Conservation (phyloP, 495 filamentous ascomycete species). For the Endocarpon pusillum region DNA sequence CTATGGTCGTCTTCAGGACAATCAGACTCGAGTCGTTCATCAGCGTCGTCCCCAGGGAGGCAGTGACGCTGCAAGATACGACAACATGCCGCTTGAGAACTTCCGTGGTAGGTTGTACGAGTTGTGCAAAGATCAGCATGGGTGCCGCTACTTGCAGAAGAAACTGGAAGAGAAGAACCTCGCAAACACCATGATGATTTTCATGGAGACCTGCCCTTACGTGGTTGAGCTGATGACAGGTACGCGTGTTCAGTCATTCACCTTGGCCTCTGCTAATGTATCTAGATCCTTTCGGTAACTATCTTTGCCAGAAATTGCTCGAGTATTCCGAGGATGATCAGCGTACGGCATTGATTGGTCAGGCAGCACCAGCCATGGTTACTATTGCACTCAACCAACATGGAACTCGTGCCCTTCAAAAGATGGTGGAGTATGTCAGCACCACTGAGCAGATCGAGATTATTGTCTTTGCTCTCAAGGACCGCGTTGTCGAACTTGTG, state of each 20-base stretch:
- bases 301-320: constrained; percentile 90
- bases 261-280: constrained; percentile 4
- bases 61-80: constrained; percentile 39
- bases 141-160: constrained; percentile 88
- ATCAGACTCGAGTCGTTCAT: constrained; percentile 10
- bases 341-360: constrained; percentile 79
- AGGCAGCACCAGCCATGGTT: constrained; percentile 69
- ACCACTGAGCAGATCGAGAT: constrained; percentile 60
- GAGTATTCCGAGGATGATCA: constrained; percentile 89
- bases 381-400: constrained; percentile 91
- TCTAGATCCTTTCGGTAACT: constrained; percentile 90
- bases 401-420: constrained; percentile 87
- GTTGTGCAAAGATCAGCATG: constrained; percentile 93
- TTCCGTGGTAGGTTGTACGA: constrained; percentile 66
- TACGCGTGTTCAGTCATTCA: constrained; percentile 16
- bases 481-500: constrained; percentile 77
- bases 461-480: constrained; percentile 61
- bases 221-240: constrained; percentile 92
- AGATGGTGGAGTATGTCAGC: constrained; percentile 96
- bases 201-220: constrained; percentile 75
- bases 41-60: constrained; percentile 19
- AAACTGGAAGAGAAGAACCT: constrained; percentile 82
- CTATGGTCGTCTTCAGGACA: constrained; percentile 20
- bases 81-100: constrained; percentile 59
- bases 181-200: constrained; percentile 79